Base-by-base conservation (phyloP, 441 rosid species). In the Pelargonium citronellum region DNA sequence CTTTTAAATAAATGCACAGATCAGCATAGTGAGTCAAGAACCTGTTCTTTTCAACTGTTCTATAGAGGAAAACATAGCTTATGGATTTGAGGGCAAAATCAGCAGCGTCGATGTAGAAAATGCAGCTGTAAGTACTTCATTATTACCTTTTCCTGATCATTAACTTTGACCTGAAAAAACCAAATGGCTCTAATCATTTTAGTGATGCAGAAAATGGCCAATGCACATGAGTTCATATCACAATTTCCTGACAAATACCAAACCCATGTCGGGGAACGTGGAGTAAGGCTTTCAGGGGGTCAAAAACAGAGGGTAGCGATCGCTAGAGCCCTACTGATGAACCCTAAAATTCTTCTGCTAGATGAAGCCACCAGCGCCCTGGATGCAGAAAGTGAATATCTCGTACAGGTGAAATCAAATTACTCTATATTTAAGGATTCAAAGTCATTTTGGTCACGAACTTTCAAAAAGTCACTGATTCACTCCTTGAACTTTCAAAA, bases 341-440 rank as follows among this genome's bases (percentile, higher is more conserved):
- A 94, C 80, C 98, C 98, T 0, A 86, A 75, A 66, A 80, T 94
- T 74, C 81, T 94, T 71, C 86, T 94, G 6, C 79, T 93, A 41
- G 97, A 93, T 78, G 98, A 93, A 87, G 96, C 97, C 72, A 93
- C 97, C 0, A 94, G 98, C 78, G 98, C 98, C 66, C 84, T 91
- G 0, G 98, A 91, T 65, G 97, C 97, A 0, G 97, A 94, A 72
- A 91, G 97, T 2, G 98, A 91, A 79, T 91, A 84, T 83, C 91
- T 94, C 39, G 98, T 94, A 67, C 96, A 94, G 90, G 92, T 90
- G 66, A 71, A 75, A 17, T 5, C 11, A 0, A 1, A 6, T 17
- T 27, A 27, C 30, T 27, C 1, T 27, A 27, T 27, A 27, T 2
- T 27, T 22, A 22, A 22, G 24, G 24, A 22, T 22, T 22, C 24